phyloP scores from a whole-genome alignment of 2,329 filamentous ascomycete genomes.

The Ophiostoma populinum region DNA sequence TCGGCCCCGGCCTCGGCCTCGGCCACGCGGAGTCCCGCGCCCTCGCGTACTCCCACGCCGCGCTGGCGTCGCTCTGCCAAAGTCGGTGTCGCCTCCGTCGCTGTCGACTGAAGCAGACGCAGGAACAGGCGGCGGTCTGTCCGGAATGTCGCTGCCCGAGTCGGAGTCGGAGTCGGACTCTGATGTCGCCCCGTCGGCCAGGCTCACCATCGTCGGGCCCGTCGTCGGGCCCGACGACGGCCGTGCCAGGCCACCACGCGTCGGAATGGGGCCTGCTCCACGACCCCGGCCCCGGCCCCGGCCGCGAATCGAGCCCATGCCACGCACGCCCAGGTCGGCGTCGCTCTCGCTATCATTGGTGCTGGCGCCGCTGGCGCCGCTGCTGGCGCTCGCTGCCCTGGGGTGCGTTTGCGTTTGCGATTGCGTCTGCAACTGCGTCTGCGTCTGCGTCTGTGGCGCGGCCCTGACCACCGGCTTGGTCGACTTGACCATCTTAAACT shows the following conservation, averaged over 20 bases:
- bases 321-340: no score
- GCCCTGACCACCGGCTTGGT: no score
- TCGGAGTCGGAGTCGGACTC: slow-evolving; percentile 9
- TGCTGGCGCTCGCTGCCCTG: neutral
- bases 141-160: neutral
- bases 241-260: no score
- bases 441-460: neutral
- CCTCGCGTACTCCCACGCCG: slow-evolving; percentile 7
- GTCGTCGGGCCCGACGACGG: neutral
- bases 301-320: no score
- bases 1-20: slow-evolving; percentile 8
- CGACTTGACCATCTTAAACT: slow-evolving; percentile 27
- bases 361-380: neutral
- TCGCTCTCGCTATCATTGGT: neutral
- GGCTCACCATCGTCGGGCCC: slow-evolving; percentile 19
- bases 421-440: neutral
- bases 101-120: no score
- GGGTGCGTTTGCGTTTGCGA: neutral
- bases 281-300: no score
- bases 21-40: no score
- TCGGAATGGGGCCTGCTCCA: no score
- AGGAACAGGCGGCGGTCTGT: no score
- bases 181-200: slow-evolving; percentile 16
- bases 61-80: slow-evolving; percentile 2
- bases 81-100: neutral